Base-by-base conservation (phyloP, 2,329 filamentous ascomycete species). In the Phaeosphaeria sp. region DNA sequence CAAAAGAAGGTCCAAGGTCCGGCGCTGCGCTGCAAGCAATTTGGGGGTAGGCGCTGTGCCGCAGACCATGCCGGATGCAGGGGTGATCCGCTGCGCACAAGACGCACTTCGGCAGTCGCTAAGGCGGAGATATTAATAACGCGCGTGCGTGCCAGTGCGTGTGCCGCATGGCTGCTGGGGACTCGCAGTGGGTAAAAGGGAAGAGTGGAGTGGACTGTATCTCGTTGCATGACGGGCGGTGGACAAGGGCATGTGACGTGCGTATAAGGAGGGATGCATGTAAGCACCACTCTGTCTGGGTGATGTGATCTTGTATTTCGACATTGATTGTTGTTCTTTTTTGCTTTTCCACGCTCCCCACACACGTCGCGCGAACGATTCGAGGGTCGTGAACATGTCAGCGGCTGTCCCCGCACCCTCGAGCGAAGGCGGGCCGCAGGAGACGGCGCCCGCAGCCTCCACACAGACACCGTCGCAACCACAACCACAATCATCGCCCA, bases 361-460 rank as follows among this genome's bases (percentile, higher is more conserved):
- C 30, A 13, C 11, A 13, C 11, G 30, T 13, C 5, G 7, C 17
- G n/a, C 42, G 7, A 15, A 20, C n/a, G 42, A 44, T 8, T 11
- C 18, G n/a, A 21, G n/a, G 18, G 42, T 18, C 48, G 13, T n/a
- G 25, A 50, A 20, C 20, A 50, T 50, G 48, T 50, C 48, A n/a
- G 30, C 48, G 48, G 48, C 48, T 50, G 18, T 17, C 48, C 21
- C 48, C 48, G 48, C 48, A 33, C 48, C n/a, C n/a, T n/a, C n/a
- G n/a, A n/a, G 15, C 30, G 30, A 36, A 7, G 30, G 15, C 30
- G 30, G 30, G 30, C 30, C 30, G 30, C 30, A 6, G 18, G 11
- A 27, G 40, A 24, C 51, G 45, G 42, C 55, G 51, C 49, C 49
- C 36, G 27, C 27, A 11, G 21, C 45, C 40, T 33, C 36, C 30